Conservation (phyloP, 1,284 basidiomycete genomes). For the Melampsora larici-populina region DNA sequence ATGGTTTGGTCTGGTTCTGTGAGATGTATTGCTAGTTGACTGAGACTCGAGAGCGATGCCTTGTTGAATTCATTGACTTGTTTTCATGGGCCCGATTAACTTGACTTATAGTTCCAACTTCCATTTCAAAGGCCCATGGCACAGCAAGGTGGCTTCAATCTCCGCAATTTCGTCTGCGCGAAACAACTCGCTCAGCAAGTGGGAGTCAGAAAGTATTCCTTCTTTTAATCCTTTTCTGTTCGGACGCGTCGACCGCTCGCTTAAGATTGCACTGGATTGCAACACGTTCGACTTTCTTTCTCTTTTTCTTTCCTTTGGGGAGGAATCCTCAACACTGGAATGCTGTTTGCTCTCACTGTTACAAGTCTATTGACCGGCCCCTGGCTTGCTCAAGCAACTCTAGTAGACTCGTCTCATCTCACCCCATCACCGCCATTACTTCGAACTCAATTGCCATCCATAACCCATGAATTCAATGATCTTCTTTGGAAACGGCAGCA, state of each 20-base stretch:
- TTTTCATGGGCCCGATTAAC: no score
- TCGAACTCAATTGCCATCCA: background rate
- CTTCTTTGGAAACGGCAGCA: background rate
- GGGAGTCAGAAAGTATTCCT: no score
- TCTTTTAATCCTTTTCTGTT: no score
- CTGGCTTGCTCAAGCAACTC: background rate
- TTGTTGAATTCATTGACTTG: no score
- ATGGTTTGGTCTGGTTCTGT: no score
- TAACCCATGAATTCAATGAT: background rate
- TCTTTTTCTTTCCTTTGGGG: background rate
- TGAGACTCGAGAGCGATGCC: no score
- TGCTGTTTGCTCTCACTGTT: background rate
- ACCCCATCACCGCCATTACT: background rate
- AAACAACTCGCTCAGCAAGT: no score
- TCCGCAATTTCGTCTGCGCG: no score
- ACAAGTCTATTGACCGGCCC: background rate
- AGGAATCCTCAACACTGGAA: background rate
- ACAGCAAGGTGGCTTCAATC: no score
- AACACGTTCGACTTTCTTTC: background rate
- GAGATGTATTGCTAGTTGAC: no score
- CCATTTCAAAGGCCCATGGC: no score
- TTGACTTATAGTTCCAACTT: no score
- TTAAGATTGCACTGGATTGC: conserved; percentile 3
- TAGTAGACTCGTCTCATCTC: background rate
- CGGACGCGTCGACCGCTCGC: background rate